A percentile compares a stretch with the other conserved stretches of the same genome.
phyloP scores from a whole-genome alignment of 352 stramenopile species.

The Thraustotheca clavata region DNA sequence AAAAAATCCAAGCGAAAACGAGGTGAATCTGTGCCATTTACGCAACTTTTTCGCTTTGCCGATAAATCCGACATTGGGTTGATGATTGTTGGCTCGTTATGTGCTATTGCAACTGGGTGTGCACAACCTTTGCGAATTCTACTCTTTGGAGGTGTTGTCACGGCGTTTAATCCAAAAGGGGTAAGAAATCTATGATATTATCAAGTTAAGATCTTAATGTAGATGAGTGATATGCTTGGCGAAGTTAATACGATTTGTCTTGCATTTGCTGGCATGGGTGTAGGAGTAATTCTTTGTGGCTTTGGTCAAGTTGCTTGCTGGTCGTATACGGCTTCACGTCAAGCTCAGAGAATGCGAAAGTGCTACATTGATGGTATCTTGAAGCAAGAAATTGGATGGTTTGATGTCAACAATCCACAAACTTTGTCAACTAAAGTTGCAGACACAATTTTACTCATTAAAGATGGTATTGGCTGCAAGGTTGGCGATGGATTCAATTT shows the following conservation, averaged over 20 bases:
- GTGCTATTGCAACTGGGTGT: slow-evolving; percentile 10
- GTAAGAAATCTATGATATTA: neutral
- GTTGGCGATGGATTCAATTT: slow-evolving; percentile 21
- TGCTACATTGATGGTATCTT: slow-evolving; percentile 22
- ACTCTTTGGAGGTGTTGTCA: slow-evolving; percentile 18
- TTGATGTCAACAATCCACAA: slow-evolving; percentile 24
- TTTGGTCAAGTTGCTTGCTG: slow-evolving; percentile 50
- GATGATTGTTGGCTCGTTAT: slow-evolving; percentile 6
- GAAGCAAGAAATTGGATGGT: slow-evolving; percentile 28
- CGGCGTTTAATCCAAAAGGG: slow-evolving; percentile 16
- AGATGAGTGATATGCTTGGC: slow-evolving; percentile 11
- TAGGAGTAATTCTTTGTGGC: slow-evolving; percentile 40
- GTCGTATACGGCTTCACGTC: slow-evolving; percentile 21
- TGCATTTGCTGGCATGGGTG: slow-evolving; percentile 41
- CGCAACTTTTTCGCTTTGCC: slow-evolving; percentile 21
- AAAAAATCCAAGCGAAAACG: neutral
- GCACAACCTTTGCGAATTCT: slow-evolving; percentile 17
- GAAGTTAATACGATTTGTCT: slow-evolving; percentile 28
- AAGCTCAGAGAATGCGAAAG: slow-evolving; percentile 10
- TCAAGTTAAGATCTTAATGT: neutral
- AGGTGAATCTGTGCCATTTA: slow-evolving; percentile 2
- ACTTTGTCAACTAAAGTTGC: slow-evolving; percentile 39
- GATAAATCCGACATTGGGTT: slow-evolving; percentile 7
- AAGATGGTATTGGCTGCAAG: slow-evolving; percentile 24
- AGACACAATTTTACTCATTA: slow-evolving; percentile 29